Evolutionary conservation across 208 protist genomes (phyloP), one percentile per base, ranked within the genome.

Genomic region (Leishmania lainsoni): DNA sequence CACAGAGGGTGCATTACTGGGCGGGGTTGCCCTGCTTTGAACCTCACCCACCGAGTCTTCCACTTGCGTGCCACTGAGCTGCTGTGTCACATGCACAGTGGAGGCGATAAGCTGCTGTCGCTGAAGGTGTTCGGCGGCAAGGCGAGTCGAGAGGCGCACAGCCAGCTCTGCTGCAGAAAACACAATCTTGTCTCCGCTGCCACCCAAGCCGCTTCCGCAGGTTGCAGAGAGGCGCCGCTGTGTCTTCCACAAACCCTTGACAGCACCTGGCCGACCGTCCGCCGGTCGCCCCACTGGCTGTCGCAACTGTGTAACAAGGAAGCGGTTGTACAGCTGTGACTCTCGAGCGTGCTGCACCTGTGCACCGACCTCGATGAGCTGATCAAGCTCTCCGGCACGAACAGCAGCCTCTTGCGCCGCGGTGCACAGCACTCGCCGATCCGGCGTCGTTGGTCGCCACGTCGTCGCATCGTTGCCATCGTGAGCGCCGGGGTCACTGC

Each of bases 221-320:
- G 81, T 85, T 0, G 73, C 26, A n/a, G 81, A 81, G 63, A 79
- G 65, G 32, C 73, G 72, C 78, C 81, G 76, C 72, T 85, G 81
- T 49, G 81, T 80, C 72, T 86, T 86, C 83, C 83, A 86, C 51
- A 61, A 35, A 9, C 83, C 83, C 26, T 59, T 69, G 48, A 85
- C 81, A 1, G 81, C 81, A 48, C 81, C 81, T 12, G 81, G 76
- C 10, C 72, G 81, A 16, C 81, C 81, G 51, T 85, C 81, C n/a
- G 77, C 63, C 17, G 75, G 81, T 20, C 59, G 81, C 29, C 65
- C 78, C 48, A 85, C 81, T 26, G 88, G 81, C 76, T 92, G 83
- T 16, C 82, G 83, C 32, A 92, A 49, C 75, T 88, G 90, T 58
- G 90, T 90, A 75, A 90, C 82, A 66, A 93, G 86, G 83, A 88